Evolutionary conservation across 2,329 filamentous ascomycete genomes (phyloP), one percentile per base, ranked within the genome.

Genomic region (Aspergillus arachidicola): DNA sequence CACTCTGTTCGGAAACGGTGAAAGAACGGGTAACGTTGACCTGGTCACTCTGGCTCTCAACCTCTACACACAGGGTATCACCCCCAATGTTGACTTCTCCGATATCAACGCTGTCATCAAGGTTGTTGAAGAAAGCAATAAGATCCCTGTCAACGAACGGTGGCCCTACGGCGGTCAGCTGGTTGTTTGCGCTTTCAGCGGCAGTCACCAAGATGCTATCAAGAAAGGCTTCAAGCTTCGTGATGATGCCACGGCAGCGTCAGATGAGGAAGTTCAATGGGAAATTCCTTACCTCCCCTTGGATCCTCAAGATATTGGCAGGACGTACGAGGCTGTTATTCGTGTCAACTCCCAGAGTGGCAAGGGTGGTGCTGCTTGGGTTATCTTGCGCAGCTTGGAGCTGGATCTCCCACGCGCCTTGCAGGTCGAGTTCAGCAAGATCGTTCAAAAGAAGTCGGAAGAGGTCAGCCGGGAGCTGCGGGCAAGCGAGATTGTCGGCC

Each of bases 271-370:
- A 61, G 87, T 89, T 73, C 82, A 81, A 46, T 98, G 94, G 94
- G 83, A 91, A 70, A 85, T 97, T 45, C 94, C 94, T 0, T 98
- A 98, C 76, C 89, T 98, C 56, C 94, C 94, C 14, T 86, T 98
- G 71, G 94, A 98, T 74, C 94, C 94, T 6, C 86, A 91, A 73
- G 94, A 98, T 74, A 97, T 98, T 68, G 94, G 94, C 57, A 89
- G 94, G 62, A 97, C 90, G n/a, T 98, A 98, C 86, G 94, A 98
- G 80, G 94, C 94, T 63, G 91, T 98, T 75, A 98, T 98, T 76
- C 91, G 94, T 64, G 94, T 98, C 86, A 99, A 98, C 84, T 96
- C 92, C 21, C 94, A 98, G 78, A 92, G 89, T 71, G 94, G 94
- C 68, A 98, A 99, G 82, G 94, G 94, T 65, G 95, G 95, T 71